Evolutionary conservation across 257 asterid species (phyloP).

Genomic region (Solanum neorickii): DNA sequence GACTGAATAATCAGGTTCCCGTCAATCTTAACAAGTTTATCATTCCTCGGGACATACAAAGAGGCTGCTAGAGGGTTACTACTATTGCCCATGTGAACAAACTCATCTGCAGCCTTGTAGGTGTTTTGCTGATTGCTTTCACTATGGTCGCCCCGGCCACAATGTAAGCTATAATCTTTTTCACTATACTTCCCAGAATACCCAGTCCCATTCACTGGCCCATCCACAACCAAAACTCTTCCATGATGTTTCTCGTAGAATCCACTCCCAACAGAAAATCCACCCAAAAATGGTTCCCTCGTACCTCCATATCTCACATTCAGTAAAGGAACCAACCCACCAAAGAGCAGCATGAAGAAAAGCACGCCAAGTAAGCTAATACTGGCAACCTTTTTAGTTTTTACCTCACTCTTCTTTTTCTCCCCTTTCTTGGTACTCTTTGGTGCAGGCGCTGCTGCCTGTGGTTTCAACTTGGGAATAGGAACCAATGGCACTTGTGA

Average conservation of each 20-base stretch:
- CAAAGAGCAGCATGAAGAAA: slow-evolving; percentile 65
- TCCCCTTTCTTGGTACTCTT: slow-evolving; percentile 51
- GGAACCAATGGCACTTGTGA: slow-evolving; percentile 93
- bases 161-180: slow-evolving; percentile 21
- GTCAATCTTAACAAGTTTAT: slow-evolving; percentile 66
- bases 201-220: slow-evolving; percentile 23
- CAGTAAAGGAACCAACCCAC: slow-evolving; percentile 78
- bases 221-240: slow-evolving; percentile 60
- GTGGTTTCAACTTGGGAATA: slow-evolving; percentile 80
- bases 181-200: slow-evolving; percentile 23
- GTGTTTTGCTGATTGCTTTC: neutral
- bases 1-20: slow-evolving; percentile 72
- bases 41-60: slow-evolving; percentile 69
- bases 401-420: slow-evolving; percentile 62
- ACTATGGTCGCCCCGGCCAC: slow-evolving; percentile 10
- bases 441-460: slow-evolving; percentile 37
- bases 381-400: slow-evolving; percentile 85
- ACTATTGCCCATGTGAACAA: slow-evolving; percentile 27
- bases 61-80: slow-evolving; percentile 63
- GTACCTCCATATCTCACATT: slow-evolving; percentile 65
- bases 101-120: slow-evolving; percentile 17
- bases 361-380: slow-evolving; percentile 81
- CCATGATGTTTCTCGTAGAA: slow-evolving; percentile 42
- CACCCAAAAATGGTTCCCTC: slow-evolving; percentile 40
- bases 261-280: slow-evolving; percentile 25